Base-by-base conservation (phyloP, 768 basidiomycete species). In the Vishniacozyma victoriae region DNA sequence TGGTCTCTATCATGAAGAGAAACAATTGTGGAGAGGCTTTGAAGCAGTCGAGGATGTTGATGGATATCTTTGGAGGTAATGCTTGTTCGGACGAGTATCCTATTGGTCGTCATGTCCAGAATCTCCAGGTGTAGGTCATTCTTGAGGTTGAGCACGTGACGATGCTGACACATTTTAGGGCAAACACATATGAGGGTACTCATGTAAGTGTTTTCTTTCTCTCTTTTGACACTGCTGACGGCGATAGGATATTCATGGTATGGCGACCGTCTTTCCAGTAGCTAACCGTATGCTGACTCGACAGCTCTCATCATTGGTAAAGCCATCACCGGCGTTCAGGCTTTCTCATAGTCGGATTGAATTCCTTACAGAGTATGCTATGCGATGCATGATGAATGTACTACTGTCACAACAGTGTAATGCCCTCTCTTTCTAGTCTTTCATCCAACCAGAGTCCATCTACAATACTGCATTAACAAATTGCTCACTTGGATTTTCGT, bases 21-120 rank as follows among this genome's bases (percentile, higher is more conserved):
- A 97, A 97, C 65, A 96, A 96, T 61, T 91, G 89, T 60, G 88
- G 88, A 13, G 92, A 92, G 75, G 91, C 93, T 1, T 75, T 96
- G 43, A 76, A 85, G 57, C 87, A 95, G 54, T 75, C 87, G 3
- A 77, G 93, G 25, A 75, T 80, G 48, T 75, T 97, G 36, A 72
- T 96, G 62, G 93, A 96, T 63, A 85, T 95, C 29, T 76, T 97
- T 37, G 93, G 93, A 22, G 93, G 93, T 2, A 97, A 97, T 72
- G 92, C 90, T 3, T 83, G 82, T 44, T 78, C 87, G 24, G 92
- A 96, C 62, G 93, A 97, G 87, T 95, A 91, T 65, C 87, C 90
- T 65, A 82, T 97, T 45, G 88, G 87, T n/a, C 76, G 93, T 26
- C 92, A 96, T 74, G 91, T 87, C 7, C 86, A 86, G 0, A 97